Base-by-base conservation (phyloP, 306 rosid genomes). In the Cotoneaster glaucophyllus region DNA sequence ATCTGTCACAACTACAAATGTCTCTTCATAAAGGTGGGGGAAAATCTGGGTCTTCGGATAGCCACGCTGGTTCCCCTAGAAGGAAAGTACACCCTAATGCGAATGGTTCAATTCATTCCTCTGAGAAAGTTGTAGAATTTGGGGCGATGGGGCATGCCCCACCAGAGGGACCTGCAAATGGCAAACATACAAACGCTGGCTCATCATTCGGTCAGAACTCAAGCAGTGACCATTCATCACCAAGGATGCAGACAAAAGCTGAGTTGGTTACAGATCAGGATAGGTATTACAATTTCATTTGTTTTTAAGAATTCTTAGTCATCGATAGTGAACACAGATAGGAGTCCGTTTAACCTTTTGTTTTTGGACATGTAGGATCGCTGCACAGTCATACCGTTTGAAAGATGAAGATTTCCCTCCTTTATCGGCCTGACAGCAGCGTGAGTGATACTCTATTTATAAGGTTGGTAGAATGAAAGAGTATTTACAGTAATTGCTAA, bases 331-430 rank as follows among this genome's bases (percentile, higher is more conserved):
- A 43, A 19, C 67, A 4, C 52, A 19, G 13, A n/a, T 50, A 44
- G 67, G 71, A 48, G 41, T 64, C 31, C 48, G 58, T 28, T 58
- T 29, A 56, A 71, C 19, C 77, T 21, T 71, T 28, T 70, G 15
- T 70, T 75, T 73, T 63, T 73, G 84, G 67, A 75, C 74, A 54
- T 86, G 86, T 82, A 87, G 90, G 88, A 74, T 84, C 57, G 75
- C 78, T 57, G 81, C 21, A n/a, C 77, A 71, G 73, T 77, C 90
- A 4, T 87, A 82, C 69, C 85, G 52, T 74, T 78, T 87, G 88
- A 87, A 87, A 82, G 85, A 87, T 56, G 88, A 87, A 37, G 90
- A 87, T 75, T 87, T 87, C 84, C 90, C 90, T 57, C 90, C 90
- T 26, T 69, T 87, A 67, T 87, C 85, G 21, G 76, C 29, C 78